Conservation (phyloP, 139 green algal genomes). For the Nannochloris sp. region DNA sequence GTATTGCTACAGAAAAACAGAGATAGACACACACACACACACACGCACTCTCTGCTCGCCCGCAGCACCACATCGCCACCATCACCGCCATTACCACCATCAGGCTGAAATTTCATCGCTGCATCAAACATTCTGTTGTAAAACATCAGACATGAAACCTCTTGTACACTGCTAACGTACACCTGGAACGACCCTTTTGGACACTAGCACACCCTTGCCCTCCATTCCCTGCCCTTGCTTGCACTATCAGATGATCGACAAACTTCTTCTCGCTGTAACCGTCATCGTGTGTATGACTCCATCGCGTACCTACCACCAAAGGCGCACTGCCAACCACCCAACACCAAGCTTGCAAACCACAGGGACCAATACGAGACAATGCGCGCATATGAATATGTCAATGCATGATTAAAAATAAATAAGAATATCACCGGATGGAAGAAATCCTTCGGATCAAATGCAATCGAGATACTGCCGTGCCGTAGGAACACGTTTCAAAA, state of each 20-base stretch:
- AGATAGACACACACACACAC: not conserved
- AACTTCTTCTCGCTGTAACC: constrained; percentile 14
- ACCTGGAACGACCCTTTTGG: constrained; percentile 14
- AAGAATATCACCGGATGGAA: no score
- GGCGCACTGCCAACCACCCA: no score
- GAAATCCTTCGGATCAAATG: no score
- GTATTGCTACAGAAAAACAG: not conserved
- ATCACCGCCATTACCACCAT: constrained; percentile 38
- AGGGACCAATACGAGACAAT: no score
- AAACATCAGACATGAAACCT: constrained; percentile 1
- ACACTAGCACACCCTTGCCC: constrained; percentile 32
- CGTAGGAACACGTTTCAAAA: no score
- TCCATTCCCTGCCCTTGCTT: constrained; percentile 21
- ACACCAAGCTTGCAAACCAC: no score
- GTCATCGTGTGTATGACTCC: not conserved
- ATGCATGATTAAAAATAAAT: no score
- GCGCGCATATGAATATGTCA: no score
- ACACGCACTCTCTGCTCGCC: constrained; percentile 22
- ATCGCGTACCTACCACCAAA: not conserved
- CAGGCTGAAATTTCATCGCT: constrained; percentile 13
- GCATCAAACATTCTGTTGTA: constrained; percentile 1
- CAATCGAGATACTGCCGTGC: no score
- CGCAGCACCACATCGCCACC: constrained; percentile 34
- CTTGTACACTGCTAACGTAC: not conserved
- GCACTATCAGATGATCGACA: constrained; percentile 32